Percentiles rank a stretch among this genome's conserved stretches.
These are phyloP conservation scores for Nicotiana paniculata DNA, from an alignment of 257 asterid species.

Conservation along the genomic window DNA sequence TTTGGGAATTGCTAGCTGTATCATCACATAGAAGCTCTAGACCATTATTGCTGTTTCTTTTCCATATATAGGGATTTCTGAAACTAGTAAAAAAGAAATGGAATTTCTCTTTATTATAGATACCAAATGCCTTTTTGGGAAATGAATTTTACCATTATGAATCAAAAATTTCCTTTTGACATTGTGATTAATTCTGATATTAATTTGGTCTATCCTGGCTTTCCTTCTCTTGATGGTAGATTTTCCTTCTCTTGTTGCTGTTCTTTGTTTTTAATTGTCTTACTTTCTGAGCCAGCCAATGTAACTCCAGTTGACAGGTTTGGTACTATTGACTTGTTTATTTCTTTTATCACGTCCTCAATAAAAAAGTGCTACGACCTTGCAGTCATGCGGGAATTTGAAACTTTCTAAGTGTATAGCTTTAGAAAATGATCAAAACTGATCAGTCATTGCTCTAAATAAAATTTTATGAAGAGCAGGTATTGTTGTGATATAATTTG, in stretches of 20 bases:
- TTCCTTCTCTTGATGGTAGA: neutral
- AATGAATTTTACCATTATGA: neutral
- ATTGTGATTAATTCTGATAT: neutral
- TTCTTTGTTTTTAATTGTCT: neutral
- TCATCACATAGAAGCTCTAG: neutral
- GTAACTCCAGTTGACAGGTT: neutral
- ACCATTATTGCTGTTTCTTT: neutral
- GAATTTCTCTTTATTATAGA: neutral
- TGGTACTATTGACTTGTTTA: neutral
- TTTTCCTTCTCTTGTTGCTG: neutral
- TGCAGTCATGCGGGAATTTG: neutral
- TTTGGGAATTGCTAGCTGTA: neutral
- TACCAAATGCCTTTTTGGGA: neutral
- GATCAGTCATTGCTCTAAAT: neutral
- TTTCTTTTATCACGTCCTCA: neutral
- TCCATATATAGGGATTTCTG: neutral
- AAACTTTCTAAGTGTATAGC: neutral
- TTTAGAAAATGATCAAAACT: neutral
- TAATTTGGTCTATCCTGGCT: neutral
- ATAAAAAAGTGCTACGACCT: neutral
- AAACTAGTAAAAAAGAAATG: neutral
- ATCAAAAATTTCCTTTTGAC: neutral
- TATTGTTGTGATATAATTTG: no score
- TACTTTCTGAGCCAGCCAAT: neutral
- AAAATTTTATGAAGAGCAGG: neutral